These are phyloP conservation scores for Lyophyllum atratum DNA, from an alignment of 768 basidiomycete species.

Conservation along the genomic window DNA sequence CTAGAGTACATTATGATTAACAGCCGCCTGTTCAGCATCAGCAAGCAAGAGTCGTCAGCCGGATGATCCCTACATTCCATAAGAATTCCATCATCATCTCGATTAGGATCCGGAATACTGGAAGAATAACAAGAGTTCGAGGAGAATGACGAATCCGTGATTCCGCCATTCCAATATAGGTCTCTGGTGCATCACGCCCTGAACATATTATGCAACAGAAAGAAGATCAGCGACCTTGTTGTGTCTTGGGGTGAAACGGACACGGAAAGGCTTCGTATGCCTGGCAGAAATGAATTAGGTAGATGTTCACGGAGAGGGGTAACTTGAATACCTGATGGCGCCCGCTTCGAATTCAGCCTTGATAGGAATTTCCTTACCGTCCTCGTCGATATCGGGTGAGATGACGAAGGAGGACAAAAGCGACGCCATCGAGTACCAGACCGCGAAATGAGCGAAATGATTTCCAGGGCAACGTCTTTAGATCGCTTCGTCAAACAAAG, in stretches of 20 bases:
- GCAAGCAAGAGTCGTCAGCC: too few relatives aligned
- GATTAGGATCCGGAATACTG: too few relatives aligned
- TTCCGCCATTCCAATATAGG: too few relatives aligned
- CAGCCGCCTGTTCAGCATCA: too few relatives aligned
- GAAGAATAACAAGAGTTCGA: too few relatives aligned
- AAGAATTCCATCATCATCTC: too few relatives aligned
- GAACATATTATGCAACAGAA: not conserved
- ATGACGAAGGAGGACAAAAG: slow-evolving; percentile 14
- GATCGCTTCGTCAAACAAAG: not conserved
- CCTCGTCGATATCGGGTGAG: slow-evolving; percentile 16
- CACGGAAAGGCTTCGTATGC: slow-evolving; percentile 15
- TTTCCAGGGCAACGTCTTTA: slow-evolving; percentile 19
- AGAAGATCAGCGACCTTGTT: slow-evolving; percentile 13
- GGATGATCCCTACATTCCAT: too few relatives aligned
- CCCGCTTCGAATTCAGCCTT: slow-evolving; percentile 16
- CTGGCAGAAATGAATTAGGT: slow-evolving; percentile 2
- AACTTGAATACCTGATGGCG: slow-evolving; percentile 12
- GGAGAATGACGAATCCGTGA: too few relatives aligned
- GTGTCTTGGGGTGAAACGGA: slow-evolving; percentile 13
- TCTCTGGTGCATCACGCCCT: not conserved
- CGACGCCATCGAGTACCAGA: slow-evolving; percentile 18
- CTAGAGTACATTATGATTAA: too few relatives aligned
- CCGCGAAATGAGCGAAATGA: slow-evolving; percentile 18
- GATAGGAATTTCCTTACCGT: slow-evolving; percentile 16
- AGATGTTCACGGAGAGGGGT: not conserved